A percentile compares a stretch with the other conserved stretches of the same genome.
Conservation (phyloP, 257 asterid species). For the Ilex asprella region DNA sequence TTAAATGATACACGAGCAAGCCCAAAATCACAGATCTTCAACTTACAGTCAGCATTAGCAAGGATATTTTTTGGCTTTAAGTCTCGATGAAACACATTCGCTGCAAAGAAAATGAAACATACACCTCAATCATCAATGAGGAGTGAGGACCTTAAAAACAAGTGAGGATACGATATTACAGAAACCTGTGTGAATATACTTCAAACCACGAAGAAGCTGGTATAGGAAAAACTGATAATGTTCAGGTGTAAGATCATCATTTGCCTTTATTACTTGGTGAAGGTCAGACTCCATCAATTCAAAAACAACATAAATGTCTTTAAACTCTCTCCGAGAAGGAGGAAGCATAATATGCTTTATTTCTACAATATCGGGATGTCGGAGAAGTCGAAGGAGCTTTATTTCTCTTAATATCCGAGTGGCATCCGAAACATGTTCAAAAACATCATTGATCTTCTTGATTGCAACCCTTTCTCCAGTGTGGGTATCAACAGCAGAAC, state of each 20-base stretch:
- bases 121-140: conserved; percentile 11
- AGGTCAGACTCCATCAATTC: conserved; percentile 98
- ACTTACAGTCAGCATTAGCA: conserved; percentile 93
- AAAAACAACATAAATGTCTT: conserved; percentile 81
- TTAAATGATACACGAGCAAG: conserved; percentile 94
- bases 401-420: conserved; percentile 90
- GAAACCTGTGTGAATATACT: conserved; percentile 75
- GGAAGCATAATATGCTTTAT: conserved; percentile 96
- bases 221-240: conserved; percentile 87
- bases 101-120: conserved; percentile 30
- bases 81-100: conserved; percentile 91
- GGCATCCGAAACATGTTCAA: conserved; percentile 95
- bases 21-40: conserved; percentile 98
- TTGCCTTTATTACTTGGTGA: conserved; percentile 95
- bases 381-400: conserved; percentile 84
- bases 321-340: conserved; percentile 91
- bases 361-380: conserved; percentile 91
- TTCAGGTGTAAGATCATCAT: conserved; percentile 85
- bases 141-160: neutral
- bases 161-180: conserved; percentile 1
- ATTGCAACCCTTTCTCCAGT: conserved; percentile 89
- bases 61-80: conserved; percentile 93
- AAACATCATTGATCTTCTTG: conserved; percentile 90
- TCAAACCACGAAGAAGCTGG: conserved; percentile 92
- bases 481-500: conserved; percentile 77